Evolutionary conservation across 176 grass and related monocot species (phyloP).

Genomic region (Melocanna baccifera): DNA sequence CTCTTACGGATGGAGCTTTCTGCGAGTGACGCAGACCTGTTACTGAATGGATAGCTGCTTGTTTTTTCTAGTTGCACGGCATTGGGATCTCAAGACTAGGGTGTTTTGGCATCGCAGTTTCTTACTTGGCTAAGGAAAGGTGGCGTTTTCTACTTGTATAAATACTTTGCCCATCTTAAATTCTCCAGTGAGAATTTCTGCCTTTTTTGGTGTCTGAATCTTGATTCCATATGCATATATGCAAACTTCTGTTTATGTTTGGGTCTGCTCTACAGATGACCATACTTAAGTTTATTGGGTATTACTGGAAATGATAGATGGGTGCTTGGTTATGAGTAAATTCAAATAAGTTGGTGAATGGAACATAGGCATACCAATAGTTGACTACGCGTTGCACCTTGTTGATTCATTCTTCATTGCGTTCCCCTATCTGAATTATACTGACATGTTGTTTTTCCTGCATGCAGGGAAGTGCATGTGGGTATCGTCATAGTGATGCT

Average conservation of each 20-base stretch:
- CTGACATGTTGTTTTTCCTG: slow-evolving; percentile 1
- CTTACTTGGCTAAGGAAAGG: neutral
- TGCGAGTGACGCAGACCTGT: neutral
- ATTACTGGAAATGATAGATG: neutral
- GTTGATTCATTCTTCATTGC: neutral
- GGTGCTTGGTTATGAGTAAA: neutral
- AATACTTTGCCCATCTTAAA: neutral
- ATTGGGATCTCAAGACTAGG: neutral
- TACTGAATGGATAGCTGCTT: neutral
- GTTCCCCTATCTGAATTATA: neutral
- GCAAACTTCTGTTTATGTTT: neutral
- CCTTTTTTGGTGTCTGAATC: neutral
- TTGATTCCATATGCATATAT: neutral
- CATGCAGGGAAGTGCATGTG: slow-evolving; percentile 58
- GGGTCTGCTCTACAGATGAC: neutral
- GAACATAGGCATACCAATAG: neutral
- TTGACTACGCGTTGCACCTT: neutral
- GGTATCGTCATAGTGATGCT: slow-evolving; percentile 59
- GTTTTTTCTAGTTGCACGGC: neutral
- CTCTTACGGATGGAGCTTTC: neutral
- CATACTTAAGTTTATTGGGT: neutral
- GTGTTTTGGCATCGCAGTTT: neutral
- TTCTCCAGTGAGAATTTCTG: neutral
- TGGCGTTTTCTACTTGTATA: neutral
- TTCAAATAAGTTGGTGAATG: neutral